These are phyloP conservation scores for Euphorbia celastroides DNA, from an alignment of 441 rosid genomes.

Conservation along the genomic window DNA sequence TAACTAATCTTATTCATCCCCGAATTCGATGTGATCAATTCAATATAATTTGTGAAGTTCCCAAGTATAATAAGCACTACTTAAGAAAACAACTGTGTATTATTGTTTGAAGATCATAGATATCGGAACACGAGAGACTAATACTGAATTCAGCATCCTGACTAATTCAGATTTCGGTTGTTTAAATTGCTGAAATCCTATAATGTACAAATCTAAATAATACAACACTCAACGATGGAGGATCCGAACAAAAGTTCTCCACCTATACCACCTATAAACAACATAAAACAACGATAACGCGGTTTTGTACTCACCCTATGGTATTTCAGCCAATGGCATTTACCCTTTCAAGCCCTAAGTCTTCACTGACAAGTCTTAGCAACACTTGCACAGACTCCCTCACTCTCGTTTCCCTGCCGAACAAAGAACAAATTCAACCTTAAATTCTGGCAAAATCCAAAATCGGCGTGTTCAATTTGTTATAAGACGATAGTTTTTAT, in stretches of 20 bases:
- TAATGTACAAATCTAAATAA: constrained; percentile 26
- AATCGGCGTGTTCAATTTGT: neutral
- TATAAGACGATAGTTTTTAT: no score
- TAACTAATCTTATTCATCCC: no score
- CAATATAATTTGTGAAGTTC: neutral
- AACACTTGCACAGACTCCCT: constrained; percentile 71
- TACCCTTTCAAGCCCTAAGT: constrained; percentile 56
- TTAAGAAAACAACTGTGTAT: neutral
- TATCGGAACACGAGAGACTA: neutral
- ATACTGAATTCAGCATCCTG: neutral
- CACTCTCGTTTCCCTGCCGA: constrained; percentile 69
- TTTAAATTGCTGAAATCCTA: constrained; percentile 13
- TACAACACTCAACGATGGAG: constrained; percentile 24
- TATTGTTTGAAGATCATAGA: neutral
- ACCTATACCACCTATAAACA: constrained; percentile 18
- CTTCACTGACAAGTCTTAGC: constrained; percentile 56
- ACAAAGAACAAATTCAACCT: constrained; percentile 5
- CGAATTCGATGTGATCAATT: neutral
- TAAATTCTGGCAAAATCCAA: neutral
- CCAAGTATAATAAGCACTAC: neutral
- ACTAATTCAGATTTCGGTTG: constrained; percentile 4
- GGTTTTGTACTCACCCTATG: constrained; percentile 6
- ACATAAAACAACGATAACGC: neutral
- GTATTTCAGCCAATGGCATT: constrained; percentile 27
- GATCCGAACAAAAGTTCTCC: constrained; percentile 24